Evolutionary conservation across 2,329 filamentous ascomycete genomes (phyloP).

Genomic region (Trichophyton schoenleinii): DNA sequence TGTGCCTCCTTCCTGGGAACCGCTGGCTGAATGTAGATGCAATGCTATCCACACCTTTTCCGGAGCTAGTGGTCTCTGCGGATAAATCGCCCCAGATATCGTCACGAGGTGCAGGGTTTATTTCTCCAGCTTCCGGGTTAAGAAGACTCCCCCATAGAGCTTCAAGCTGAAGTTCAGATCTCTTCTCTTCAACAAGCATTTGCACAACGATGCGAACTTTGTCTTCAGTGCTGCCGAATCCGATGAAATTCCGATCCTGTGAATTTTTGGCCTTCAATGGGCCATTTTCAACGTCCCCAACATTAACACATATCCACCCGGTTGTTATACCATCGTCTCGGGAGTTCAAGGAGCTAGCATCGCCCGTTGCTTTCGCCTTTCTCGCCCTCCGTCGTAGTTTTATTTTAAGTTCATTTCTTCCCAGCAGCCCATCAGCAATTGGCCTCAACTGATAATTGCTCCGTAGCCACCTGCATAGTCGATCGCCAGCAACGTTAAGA

Average conservation of each 20-base stretch:
- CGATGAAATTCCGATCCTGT: slow-evolving; percentile 43
- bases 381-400: slow-evolving; percentile 70
- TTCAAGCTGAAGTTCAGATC: slow-evolving; percentile 54
- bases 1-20: not conserved
- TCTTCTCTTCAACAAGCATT: slow-evolving; percentile 59
- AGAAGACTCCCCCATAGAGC: slow-evolving; percentile 46
- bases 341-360: slow-evolving; percentile 44
- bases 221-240: slow-evolving; percentile 53
- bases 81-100: not conserved
- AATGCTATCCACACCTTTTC: not conserved
- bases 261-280: slow-evolving; percentile 16
- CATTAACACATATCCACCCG: slow-evolving; percentile 91
- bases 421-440: slow-evolving; percentile 74
- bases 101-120: slow-evolving; percentile 19
- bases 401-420: slow-evolving; percentile 80
- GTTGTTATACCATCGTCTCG: slow-evolving; percentile 81
- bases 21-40: not conserved
- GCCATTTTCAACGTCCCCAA: slow-evolving; percentile 55
- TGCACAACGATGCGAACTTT: slow-evolving; percentile 56
- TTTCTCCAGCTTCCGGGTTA: slow-evolving; percentile 16
- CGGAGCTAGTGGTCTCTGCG: not conserved
- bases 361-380: slow-evolving; percentile 67
- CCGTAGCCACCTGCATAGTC: slow-evolving; percentile 76
- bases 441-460: slow-evolving; percentile 59
- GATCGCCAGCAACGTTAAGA: slow-evolving; percentile 77